These are phyloP conservation scores for Irpex sp. DNA, from an alignment of 1,284 basidiomycete species.

Conservation along the genomic window DNA sequence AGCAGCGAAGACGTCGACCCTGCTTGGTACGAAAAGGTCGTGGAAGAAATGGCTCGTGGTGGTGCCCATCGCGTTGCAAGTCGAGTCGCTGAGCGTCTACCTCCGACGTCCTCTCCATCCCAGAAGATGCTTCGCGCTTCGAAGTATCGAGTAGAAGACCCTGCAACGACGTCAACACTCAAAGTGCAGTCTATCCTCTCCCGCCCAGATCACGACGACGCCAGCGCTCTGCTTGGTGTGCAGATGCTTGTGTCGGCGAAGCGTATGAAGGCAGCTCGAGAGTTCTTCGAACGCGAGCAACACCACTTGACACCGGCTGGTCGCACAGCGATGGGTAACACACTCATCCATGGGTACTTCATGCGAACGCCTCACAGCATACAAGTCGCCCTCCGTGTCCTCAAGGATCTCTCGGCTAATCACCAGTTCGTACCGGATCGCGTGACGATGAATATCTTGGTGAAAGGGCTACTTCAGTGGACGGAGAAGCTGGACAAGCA, in stretches of 20 bases:
- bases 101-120: not conserved
- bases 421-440: constrained; percentile 53
- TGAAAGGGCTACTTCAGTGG: constrained; percentile 55
- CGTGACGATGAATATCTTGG: constrained; percentile 60
- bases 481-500: constrained; percentile 33
- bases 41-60: not conserved
- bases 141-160: not conserved
- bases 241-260: not conserved
- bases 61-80: not conserved
- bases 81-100: not conserved
- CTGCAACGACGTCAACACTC: not conserved
- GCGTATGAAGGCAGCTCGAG: constrained; percentile 5
- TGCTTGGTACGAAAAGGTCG: not conserved
- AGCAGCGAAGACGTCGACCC: not conserved
- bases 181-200: not conserved
- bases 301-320: constrained; percentile 26
- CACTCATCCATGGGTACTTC: constrained; percentile 45
- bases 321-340: constrained; percentile 49
- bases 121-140: not conserved
- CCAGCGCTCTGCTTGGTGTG: not conserved
- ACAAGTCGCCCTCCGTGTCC: constrained; percentile 37
- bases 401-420: constrained; percentile 35
- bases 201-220: not conserved
- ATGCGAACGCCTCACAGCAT: constrained; percentile 32
- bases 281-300: constrained; percentile 7